A percentile compares a stretch with the other conserved stretches of the same genome.
Evolutionary conservation across 805 yeast species (phyloP).

Genomic region (Metschnikowia dekortorum): DNA sequence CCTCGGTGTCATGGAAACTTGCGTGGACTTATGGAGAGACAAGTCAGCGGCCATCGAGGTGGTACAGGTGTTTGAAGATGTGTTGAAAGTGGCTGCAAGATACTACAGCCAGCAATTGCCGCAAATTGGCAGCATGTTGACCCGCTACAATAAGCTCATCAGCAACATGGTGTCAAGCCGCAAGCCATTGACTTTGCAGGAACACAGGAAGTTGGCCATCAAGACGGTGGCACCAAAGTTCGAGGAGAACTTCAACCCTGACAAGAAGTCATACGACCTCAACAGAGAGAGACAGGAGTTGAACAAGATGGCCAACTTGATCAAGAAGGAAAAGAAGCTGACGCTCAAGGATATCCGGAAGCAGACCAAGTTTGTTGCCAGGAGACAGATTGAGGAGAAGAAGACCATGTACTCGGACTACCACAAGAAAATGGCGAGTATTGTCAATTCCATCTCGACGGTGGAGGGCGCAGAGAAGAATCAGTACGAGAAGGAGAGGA

Average conservation of each 20-base stretch:
- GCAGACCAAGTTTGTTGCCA: conserved; percentile 80
- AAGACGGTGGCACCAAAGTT: conserved; percentile 84
- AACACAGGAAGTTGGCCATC: conserved; percentile 79
- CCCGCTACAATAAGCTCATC: conserved; percentile 46
- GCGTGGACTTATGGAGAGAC: conserved; percentile 53
- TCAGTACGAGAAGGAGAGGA: conserved; percentile 83
- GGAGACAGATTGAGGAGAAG: conserved; percentile 78
- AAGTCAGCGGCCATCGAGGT: conserved; percentile 59
- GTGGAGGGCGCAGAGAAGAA: conserved; percentile 95
- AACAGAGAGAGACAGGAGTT: conserved; percentile 79
- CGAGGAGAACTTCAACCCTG: conserved; percentile 95
- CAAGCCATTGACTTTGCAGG: conserved; percentile 73
- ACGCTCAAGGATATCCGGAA: conserved; percentile 86
- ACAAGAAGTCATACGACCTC: conserved; percentile 84
- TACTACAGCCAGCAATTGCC: conserved; percentile 31
- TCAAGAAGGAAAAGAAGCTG: conserved; percentile 88
- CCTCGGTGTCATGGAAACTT: conserved; percentile 27
- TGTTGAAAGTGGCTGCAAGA: conserved; percentile 39
- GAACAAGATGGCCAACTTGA: conserved; percentile 73
- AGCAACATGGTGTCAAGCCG: conserved; percentile 24
- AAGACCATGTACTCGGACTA: conserved; percentile 71
- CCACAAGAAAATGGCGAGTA: conserved; percentile 84
- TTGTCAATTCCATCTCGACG: conserved; percentile 82
- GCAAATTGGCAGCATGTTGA: conserved; percentile 29
- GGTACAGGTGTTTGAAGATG: conserved; percentile 40